Conservation (phyloP, 2,329 filamentous ascomycete genomes). For the Cercospora sp. region DNA sequence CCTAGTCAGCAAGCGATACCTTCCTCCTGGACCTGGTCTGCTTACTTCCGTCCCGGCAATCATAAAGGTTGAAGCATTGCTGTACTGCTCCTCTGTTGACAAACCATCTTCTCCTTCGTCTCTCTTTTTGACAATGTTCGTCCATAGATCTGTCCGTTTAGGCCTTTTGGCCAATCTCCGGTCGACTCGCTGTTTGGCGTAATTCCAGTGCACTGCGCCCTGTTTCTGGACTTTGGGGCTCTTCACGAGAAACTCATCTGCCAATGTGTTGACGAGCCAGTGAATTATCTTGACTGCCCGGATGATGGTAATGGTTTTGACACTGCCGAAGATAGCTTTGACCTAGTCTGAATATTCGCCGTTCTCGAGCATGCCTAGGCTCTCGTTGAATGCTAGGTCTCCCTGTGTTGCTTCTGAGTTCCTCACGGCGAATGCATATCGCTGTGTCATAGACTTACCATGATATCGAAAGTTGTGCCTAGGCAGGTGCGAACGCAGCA, state of each 20-base stretch:
- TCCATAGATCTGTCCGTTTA: conserved; percentile 33
- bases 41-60: conserved; percentile 38
- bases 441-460: conserved; percentile 11
- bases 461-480: conserved; percentile 32
- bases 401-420: conserved; percentile 5
- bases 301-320: conserved; percentile 25
- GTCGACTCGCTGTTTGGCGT: conserved; percentile 30
- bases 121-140: conserved; percentile 24
- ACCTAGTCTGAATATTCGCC: conserved; percentile 29
- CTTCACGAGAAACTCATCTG: conserved; percentile 18
- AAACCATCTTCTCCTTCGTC: conserved; percentile 15
- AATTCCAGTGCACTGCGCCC: conserved; percentile 26
- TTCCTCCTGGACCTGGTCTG: background rate
- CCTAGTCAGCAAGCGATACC: background rate
- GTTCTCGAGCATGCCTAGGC: conserved; percentile 29
- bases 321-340: conserved; percentile 25
- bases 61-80: conserved; percentile 39
- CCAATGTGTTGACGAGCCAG: conserved; percentile 11
- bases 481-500: background rate
- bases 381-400: conserved; percentile 34
- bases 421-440: background rate
- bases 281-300: conserved; percentile 13
- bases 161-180: conserved; percentile 28
- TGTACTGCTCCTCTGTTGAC: conserved; percentile 35
- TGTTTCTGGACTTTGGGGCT: conserved; percentile 21